Base-by-base conservation (phyloP, 768 basidiomycete genomes). In the Tephrocybe rancida region DNA sequence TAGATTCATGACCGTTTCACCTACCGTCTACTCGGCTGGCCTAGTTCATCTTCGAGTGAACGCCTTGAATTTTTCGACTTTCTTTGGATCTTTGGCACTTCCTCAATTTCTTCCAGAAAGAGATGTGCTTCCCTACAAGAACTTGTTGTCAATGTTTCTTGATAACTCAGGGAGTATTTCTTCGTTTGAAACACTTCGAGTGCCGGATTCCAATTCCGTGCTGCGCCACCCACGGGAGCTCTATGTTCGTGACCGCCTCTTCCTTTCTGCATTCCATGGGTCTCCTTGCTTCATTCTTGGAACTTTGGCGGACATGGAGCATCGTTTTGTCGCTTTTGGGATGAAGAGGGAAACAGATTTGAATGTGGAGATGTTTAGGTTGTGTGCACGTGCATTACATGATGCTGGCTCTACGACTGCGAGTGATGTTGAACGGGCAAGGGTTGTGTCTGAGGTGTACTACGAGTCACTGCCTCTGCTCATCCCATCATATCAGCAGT, bases 181-280 rank as follows among this genome's bases (percentile, higher is more conserved):
- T n/a, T 55, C 50, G 16, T 49, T 38, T 3, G 48, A 35, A 37
- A 54, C 50, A 3, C 51, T 58, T 4, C n/a, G n/a, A n/a, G 61
- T 78, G 10, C 78, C 77, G 1, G 70, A 75, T 43, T 58, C 61
- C 11, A 59, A 62, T 37, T 34, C 60, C 1, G 47, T 55, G 0
- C 62, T 76, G 18, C 60, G 55, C 18, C 39, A 52, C 22, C 67
- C 69, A 0, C 56, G 61, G 25, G 60, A 64, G 0, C 65, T 79
- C 1, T 77, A 72, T 55, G 68, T 72, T 7, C 68, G 70, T 9
- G 64, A 73, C 22, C 57, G 56, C 0, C 60, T 77, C 13, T 78
- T 77, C 44, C 47, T 65, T 16, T 67, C 69, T 5, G 70, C 71
- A 1, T 78, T 77, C 41, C 44, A 54, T 5, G 56, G 67, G 26